Conservation (phyloP, 1,139 yeast species). For the Taphrina populina region DNA sequence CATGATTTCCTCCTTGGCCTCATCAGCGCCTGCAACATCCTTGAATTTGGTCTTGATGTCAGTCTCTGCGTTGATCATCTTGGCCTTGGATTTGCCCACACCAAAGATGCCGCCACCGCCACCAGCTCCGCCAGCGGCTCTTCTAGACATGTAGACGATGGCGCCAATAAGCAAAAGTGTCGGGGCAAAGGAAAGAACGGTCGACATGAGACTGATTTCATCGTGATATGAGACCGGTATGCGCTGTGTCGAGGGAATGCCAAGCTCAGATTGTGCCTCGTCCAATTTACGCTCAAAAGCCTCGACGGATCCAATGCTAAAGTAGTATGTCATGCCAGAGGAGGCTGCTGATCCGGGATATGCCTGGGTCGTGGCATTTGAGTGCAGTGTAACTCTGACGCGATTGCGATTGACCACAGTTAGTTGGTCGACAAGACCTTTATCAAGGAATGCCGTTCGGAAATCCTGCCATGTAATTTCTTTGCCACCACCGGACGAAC, state of each 20-base stretch:
- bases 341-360: constrained; percentile 38
- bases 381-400: constrained; percentile 75
- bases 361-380: constrained; percentile 51
- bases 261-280: constrained; percentile 67
- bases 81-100: constrained; percentile 53
- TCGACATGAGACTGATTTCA: constrained; percentile 62
- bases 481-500: constrained; percentile 41
- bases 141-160: constrained; percentile 65
- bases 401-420: constrained; percentile 71
- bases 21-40: constrained; percentile 96
- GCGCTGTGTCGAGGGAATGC: constrained; percentile 62
- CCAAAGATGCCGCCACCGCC: constrained; percentile 59
- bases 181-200: constrained; percentile 75
- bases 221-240: constrained; percentile 80
- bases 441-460: constrained; percentile 74
- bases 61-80: constrained; percentile 85
- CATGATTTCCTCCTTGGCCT: constrained; percentile 97
- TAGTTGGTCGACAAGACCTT: constrained; percentile 75
- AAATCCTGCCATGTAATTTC: constrained; percentile 86
- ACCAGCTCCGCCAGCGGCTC: constrained; percentile 57
- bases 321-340: constrained; percentile 49
- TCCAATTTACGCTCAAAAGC: constrained; percentile 83
- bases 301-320: constrained; percentile 89
- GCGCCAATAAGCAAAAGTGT: constrained; percentile 84
- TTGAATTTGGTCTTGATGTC: constrained; percentile 83